Evolutionary conservation across 2,329 filamentous ascomycete species (phyloP).

Genomic region (Hansfordia pulvinata): DNA sequence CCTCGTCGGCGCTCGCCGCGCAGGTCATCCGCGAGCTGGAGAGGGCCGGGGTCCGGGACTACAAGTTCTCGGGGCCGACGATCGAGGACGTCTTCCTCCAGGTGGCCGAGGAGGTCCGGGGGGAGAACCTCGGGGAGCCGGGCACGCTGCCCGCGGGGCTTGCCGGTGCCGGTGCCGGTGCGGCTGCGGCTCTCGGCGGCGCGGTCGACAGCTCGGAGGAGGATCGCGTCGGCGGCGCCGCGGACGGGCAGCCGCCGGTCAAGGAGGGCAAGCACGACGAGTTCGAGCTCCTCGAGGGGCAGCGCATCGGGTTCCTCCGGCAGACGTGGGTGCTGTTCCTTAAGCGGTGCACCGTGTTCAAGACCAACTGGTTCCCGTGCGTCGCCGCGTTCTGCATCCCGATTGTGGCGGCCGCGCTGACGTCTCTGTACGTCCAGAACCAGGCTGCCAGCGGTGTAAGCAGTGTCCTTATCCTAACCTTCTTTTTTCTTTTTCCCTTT

Average conservation of each 20-base stretch:
- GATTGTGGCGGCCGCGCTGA: conserved; percentile 64
- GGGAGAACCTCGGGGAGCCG: conserved; percentile 22
- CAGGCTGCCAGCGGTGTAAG: conserved; percentile 20
- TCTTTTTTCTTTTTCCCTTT: background rate
- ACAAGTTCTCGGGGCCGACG: conserved; percentile 76
- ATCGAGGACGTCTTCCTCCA: conserved; percentile 89
- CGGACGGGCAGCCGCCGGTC: too few species aligned
- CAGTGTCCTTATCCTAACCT: background rate
- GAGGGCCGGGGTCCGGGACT: conserved; percentile 53
- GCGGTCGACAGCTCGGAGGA: conserved; percentile 13
- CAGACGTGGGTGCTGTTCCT: conserved; percentile 64
- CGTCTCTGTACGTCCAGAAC: conserved; percentile 58
- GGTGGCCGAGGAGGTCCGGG: conserved; percentile 65
- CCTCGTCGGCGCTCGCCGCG: conserved; percentile 57
- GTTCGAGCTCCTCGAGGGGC: conserved; percentile 54
- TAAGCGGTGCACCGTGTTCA: conserved; percentile 67
- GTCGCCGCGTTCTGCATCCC: conserved; percentile 63
- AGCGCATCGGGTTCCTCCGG: conserved; percentile 50
- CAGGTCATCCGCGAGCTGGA: conserved; percentile 59
- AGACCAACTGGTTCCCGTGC: conserved; percentile 67
- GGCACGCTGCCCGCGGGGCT: conserved; percentile 2
- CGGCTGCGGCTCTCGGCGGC: conserved; percentile 6
- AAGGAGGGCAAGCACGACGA: conserved; percentile 19
- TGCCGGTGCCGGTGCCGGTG: conserved; percentile 7
- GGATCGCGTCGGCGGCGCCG: too few species aligned